These are phyloP conservation scores for Gossypium gossypioides DNA, from an alignment of 441 rosid genomes.

Conservation along the genomic window DNA sequence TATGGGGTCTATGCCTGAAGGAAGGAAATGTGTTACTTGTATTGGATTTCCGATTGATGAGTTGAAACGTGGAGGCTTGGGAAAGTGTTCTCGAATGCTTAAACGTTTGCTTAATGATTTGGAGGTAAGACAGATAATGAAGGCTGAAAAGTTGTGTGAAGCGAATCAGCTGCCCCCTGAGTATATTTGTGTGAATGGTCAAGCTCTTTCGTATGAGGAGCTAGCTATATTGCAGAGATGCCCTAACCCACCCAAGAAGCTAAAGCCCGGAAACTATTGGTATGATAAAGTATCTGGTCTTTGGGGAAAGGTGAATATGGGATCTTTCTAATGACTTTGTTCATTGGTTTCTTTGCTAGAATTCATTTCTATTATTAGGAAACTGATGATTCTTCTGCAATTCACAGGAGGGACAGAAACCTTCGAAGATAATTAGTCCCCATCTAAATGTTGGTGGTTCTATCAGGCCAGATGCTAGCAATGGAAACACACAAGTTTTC, in stretches of 20 bases:
- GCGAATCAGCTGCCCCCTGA: slow-evolving; percentile 85
- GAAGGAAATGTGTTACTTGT: slow-evolving; percentile 86
- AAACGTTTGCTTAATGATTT: slow-evolving; percentile 64
- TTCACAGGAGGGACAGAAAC: slow-evolving; percentile 84
- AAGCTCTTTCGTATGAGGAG: slow-evolving; percentile 56
- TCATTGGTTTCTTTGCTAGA: background rate
- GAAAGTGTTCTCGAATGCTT: slow-evolving; percentile 79
- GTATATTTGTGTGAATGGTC: slow-evolving; percentile 60
- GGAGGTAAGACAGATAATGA: slow-evolving; percentile 79
- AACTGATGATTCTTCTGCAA: slow-evolving; percentile 25
- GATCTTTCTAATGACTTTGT: slow-evolving; percentile 16
- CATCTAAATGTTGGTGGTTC: slow-evolving; percentile 65
- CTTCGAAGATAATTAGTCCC: slow-evolving; percentile 66
- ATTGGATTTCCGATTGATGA: slow-evolving; percentile 79
- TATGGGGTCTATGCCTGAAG: slow-evolving; percentile 98
- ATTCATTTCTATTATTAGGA: slow-evolving; percentile 6
- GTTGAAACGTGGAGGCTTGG: slow-evolving; percentile 56
- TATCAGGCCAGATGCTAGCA: slow-evolving; percentile 57
- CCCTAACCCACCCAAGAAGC: slow-evolving; percentile 73
- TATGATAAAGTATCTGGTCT: slow-evolving; percentile 88
- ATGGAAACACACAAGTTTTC: slow-evolving; percentile 73
- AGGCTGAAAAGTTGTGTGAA: slow-evolving; percentile 67
- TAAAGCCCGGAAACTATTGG: slow-evolving; percentile 89
- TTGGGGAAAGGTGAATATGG: slow-evolving; percentile 87
- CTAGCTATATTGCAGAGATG: slow-evolving; percentile 63